Evolutionary conservation across 2,329 filamentous ascomycete genomes (phyloP), one percentile per base, ranked within the genome.

Genomic region (Neocucurbitaria cava): DNA sequence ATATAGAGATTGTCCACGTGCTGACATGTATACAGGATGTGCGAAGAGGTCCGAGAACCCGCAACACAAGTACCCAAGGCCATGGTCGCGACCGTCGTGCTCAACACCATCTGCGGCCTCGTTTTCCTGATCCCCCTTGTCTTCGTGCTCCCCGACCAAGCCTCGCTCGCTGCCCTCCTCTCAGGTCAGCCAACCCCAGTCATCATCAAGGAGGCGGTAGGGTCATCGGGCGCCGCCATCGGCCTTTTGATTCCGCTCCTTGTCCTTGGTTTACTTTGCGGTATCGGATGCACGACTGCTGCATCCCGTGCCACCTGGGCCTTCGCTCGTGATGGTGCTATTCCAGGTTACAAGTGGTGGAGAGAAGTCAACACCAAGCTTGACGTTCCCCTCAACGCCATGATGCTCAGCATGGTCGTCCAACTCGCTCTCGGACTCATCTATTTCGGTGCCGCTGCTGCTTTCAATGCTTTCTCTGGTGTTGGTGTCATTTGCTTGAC

Each of bases 391-490:
- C 65, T 90, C 50, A 89, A 90, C 70, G 87, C 86, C 59, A 89
- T 90, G 87, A 87, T 90, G 84, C 82, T 90, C 50, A 85, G 83
- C 66, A 89, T 88, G 84, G 81, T 76, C 3, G 78, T 90, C 24
- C 82, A 90, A 74, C 81, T 89, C 51, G 46, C 84, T 13, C 83
- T 91, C 5, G 87, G 85, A 28, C 68, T 87, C 64, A 85, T 91
- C 71, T 89, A 89, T 78, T 89, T 91, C 59, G 88, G 88, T 42
- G 89, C 86, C 1, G 76, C 81, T 0, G 84, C 86, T 10, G 88
- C 87, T n/a, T 90, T 89, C 79, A 89, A 87, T 69, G 88, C 88
- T 52, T 90, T 90, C 73, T 87, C 85, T 0, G 86, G 87, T 56
- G 85, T 89, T 17, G 87, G 87, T 65, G 87, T 90, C 72, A 90